Evolutionary conservation across 768 basidiomycete species (phyloP).

Genomic region (Naganishia randhawae): DNA sequence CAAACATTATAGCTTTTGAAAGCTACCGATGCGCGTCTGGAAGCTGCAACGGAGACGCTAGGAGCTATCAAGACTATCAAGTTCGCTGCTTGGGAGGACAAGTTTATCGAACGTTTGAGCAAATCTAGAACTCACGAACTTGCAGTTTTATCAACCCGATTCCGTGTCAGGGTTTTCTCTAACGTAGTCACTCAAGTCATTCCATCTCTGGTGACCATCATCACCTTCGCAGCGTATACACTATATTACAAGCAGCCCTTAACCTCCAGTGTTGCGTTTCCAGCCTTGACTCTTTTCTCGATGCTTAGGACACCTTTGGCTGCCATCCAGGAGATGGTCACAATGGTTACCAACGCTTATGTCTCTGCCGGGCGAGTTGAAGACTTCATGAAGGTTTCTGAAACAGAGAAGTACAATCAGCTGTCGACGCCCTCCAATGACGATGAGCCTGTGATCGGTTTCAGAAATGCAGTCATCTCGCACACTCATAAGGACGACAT

Average conservation of each 20-base stretch:
- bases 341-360: conserved; percentile 24
- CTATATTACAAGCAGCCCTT: conserved; percentile 48
- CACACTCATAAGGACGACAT: conserved; percentile 16
- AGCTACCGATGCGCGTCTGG: conserved; percentile 52
- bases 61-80: conserved; percentile 52
- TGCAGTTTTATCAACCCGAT: conserved; percentile 41
- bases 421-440: conserved; percentile 36
- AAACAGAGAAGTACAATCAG: conserved; percentile 52
- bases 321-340: conserved; percentile 38
- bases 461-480: conserved; percentile 47
- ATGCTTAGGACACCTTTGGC: conserved; percentile 52
- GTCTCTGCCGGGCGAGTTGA: conserved; percentile 37
- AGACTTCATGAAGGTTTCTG: conserved; percentile 51
- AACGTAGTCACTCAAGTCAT: conserved; percentile 48
- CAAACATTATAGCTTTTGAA: conserved; percentile 39
- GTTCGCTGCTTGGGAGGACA: conserved; percentile 52
- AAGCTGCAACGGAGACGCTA: conserved; percentile 53
- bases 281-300: conserved; percentile 53
- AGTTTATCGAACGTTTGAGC: conserved; percentile 51
- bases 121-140: conserved; percentile 49
- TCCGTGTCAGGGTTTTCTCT: conserved; percentile 41
- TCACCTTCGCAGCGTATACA: conserved; percentile 50
- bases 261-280: conserved; percentile 52
- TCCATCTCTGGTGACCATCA: conserved; percentile 49
- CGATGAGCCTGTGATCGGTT: conserved; percentile 50